Evolutionary conservation across 805 yeast species (phyloP), one percentile per base, ranked within the genome.

Genomic region (Wickerhamiella sorbophila): DNA sequence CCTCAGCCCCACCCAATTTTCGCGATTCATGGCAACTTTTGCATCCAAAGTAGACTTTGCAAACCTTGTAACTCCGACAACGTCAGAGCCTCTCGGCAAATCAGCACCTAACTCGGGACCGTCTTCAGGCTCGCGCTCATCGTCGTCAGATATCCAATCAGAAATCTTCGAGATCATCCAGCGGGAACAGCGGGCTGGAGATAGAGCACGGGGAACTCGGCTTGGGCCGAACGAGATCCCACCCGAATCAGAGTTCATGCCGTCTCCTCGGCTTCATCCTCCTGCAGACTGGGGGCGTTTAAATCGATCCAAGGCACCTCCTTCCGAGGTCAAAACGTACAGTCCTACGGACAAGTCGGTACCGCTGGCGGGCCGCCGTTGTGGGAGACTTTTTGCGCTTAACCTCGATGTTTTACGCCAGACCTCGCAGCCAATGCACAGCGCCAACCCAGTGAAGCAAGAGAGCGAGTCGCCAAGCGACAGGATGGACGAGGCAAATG

Each of bases 321-420:
- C 27, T 29, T 17, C 38, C 8, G 18, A 24, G 20, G 24, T 14
- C 9, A 12, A n/a, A 8, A 8, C 20, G 20, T 10, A n/a, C 5
- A 8, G 31, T 8, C 19, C 19, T 8, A n/a, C n/a, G 4, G 22
- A 24, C 31, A 26, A 36, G 4, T 19, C 38, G 9, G 6, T 16
- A 17, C 38, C 46, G 21, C 38, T 43, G 36, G 43, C 42, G 19
- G 44, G 32, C 17, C 44, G 47, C 14, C 39, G 47, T 17, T 43
- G 47, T 15, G 44, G 42, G 29, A 34, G 39, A 3, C 37, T 43
- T 3, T 31, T 44, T 12, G n/a, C 26, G n/a, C 44, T 44, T n/a
- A 43, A 44, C 36, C 38, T 44, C 9, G 31, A 37, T 5, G 47
- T 44, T 3, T 35, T 44, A 6, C 37, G 29, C 29, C 29, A 24